Percentiles rank a stretch among this genome's conserved stretches.
These are phyloP conservation scores for Fusarium beomiforme DNA, from an alignment of 2,329 filamentous ascomycete genomes.

Conservation along the genomic window DNA sequence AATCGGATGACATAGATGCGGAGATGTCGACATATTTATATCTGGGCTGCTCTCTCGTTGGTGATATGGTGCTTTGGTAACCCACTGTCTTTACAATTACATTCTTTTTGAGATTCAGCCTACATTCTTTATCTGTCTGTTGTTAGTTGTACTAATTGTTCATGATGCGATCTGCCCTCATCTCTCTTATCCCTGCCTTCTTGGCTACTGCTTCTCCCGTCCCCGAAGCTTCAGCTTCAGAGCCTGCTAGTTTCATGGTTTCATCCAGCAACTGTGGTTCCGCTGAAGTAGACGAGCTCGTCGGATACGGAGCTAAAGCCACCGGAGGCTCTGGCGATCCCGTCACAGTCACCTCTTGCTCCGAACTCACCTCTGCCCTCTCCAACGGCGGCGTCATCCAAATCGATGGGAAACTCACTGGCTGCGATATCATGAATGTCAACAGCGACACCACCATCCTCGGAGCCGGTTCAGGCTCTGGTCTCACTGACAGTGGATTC, in stretches of 20 bases:
- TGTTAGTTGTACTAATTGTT: conserved; percentile 23
- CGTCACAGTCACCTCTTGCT: conserved; percentile 57
- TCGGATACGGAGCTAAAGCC: conserved; percentile 50
- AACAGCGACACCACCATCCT: conserved; percentile 60
- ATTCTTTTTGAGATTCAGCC: conserved; percentile 1
- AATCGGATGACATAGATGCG: neutral
- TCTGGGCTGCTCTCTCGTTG: neutral
- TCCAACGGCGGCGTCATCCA: conserved; percentile 54
- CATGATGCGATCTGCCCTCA: conserved; percentile 37
- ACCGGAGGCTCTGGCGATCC: conserved; percentile 57
- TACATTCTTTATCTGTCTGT: conserved; percentile 20
- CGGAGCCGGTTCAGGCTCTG: conserved; percentile 55
- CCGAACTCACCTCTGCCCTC: conserved; percentile 52
- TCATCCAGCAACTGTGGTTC: conserved; percentile 29
- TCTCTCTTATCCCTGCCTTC: conserved; percentile 37
- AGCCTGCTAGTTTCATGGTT: neutral
- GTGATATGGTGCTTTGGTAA: neutral
- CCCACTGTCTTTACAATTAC: conserved; percentile 7
- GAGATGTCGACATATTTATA: neutral
- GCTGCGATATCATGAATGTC: conserved; percentile 53
- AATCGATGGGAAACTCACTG: conserved; percentile 54
- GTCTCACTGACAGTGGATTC: conserved; percentile 52
- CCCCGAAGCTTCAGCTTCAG: conserved; percentile 1
- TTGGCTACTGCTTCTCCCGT: conserved; percentile 27
- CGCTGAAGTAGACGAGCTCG: conserved; percentile 30